phyloP scores from a whole-genome alignment of 352 stramenopile species.

The Sclerospora graminicola region DNA sequence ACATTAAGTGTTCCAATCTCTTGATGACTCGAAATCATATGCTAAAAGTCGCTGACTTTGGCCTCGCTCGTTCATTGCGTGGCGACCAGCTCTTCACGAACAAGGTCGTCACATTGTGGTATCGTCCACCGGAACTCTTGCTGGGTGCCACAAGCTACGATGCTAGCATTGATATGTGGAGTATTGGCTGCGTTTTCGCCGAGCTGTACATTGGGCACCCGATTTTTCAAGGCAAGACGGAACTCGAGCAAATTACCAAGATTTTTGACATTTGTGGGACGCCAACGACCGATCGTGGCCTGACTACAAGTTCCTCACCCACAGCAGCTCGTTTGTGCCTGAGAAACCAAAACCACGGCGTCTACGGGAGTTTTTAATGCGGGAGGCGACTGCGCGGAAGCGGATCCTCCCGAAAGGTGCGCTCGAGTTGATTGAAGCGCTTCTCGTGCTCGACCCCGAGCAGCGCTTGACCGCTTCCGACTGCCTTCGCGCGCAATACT shows the following conservation, averaged over 20 bases:
- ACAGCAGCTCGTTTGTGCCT: slow-evolving; percentile 76
- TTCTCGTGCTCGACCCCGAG: slow-evolving; percentile 93
- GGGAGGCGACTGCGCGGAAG: slow-evolving; percentile 59
- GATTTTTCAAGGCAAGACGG: slow-evolving; percentile 82
- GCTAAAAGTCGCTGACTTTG: slow-evolving; percentile 83
- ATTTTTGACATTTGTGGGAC: slow-evolving; percentile 86
- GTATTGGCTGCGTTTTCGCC: slow-evolving; percentile 86
- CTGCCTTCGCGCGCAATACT: slow-evolving; percentile 92
- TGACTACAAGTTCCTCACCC: slow-evolving; percentile 78
- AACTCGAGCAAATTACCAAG: slow-evolving; percentile 82
- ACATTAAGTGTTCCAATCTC: slow-evolving; percentile 91
- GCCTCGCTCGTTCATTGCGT: slow-evolving; percentile 72
- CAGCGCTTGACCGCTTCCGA: slow-evolving; percentile 88
- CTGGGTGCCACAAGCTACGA: slow-evolving; percentile 91
- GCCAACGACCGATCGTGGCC: slow-evolving; percentile 74
- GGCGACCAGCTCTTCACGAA: slow-evolving; percentile 88
- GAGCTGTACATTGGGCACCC: slow-evolving; percentile 82
- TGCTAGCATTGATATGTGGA: slow-evolving; percentile 92
- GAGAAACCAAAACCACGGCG: slow-evolving; percentile 60
- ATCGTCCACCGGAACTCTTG: slow-evolving; percentile 89
- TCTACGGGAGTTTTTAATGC: slow-evolving; percentile 64
- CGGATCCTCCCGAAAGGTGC: slow-evolving; percentile 74
- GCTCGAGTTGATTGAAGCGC: slow-evolving; percentile 88
- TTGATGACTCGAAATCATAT: slow-evolving; percentile 68
- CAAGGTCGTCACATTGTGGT: slow-evolving; percentile 95